These are phyloP conservation scores for Tulasnella sp. DNA, from an alignment of 768 basidiomycete genomes.

Conservation along the genomic window DNA sequence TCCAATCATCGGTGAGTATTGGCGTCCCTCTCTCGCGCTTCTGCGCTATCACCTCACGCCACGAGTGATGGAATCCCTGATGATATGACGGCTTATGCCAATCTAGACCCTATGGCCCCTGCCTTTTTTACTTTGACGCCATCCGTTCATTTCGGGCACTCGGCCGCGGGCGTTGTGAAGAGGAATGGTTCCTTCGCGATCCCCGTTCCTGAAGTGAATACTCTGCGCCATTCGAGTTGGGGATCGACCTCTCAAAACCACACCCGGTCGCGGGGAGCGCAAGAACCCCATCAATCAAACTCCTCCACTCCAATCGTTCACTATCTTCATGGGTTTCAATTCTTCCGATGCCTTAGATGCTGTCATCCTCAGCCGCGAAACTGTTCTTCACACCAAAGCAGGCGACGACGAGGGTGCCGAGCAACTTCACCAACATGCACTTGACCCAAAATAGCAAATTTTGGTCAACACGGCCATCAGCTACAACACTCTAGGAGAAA, in stretches of 20 bases:
- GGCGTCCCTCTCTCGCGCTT: background rate
- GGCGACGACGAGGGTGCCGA: slow-evolving; percentile 39
- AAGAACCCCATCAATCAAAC: background rate
- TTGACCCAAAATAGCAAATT: slow-evolving; percentile 36
- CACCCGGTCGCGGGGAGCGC: background rate
- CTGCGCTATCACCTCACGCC: background rate
- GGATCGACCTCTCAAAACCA: background rate
- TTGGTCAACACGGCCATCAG: slow-evolving; percentile 40
- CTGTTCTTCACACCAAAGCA: slow-evolving; percentile 30
- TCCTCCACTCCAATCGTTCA: background rate
- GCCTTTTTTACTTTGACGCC: background rate
- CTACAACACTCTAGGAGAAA: slow-evolving; percentile 41
- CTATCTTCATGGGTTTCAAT: background rate
- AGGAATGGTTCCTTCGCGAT: background rate
- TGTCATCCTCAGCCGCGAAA: slow-evolving; percentile 34
- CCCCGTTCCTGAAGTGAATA: background rate
- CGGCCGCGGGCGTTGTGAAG: background rate
- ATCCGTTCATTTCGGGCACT: background rate
- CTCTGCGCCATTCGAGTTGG: background rate
- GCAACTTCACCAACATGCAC: slow-evolving; percentile 38
- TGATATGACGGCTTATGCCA: background rate
- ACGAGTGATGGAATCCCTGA: background rate
- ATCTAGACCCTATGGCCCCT: background rate
- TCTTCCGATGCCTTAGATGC: slow-evolving; percentile 26
- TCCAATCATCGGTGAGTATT: background rate